These are phyloP conservation scores for Phytophthora melonis DNA, from an alignment of 352 stramenopile genomes.

Conservation along the genomic window DNA sequence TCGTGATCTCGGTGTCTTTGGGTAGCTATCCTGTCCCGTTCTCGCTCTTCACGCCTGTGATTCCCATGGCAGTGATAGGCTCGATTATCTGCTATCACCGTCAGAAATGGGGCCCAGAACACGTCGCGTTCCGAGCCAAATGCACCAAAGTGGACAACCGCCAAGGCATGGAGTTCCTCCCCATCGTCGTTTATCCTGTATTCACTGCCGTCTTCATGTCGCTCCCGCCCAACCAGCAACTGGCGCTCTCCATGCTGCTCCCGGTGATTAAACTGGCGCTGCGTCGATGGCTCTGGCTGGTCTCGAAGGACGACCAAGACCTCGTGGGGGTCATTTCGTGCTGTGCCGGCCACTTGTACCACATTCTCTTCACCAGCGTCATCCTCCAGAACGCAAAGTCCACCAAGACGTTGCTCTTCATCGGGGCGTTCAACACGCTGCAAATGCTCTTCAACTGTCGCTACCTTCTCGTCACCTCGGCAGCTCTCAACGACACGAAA, in stretches of 20 bases:
- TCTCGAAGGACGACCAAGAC: slow-evolving; percentile 41
- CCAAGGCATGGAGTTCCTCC: slow-evolving; percentile 26
- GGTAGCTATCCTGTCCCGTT: slow-evolving; percentile 28
- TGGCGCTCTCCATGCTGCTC: slow-evolving; percentile 44
- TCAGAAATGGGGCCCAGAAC: neutral
- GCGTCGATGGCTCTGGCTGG: slow-evolving; percentile 22
- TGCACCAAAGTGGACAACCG: slow-evolving; percentile 32
- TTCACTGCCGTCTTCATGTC: slow-evolving; percentile 47
- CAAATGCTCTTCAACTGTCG: slow-evolving; percentile 46
- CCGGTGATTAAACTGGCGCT: slow-evolving; percentile 43
- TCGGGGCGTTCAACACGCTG: slow-evolving; percentile 32
- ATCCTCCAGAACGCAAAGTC: slow-evolving; percentile 58
- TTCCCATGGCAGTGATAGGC: slow-evolving; percentile 7
- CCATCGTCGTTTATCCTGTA: slow-evolving; percentile 47
- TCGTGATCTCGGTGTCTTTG: slow-evolving; percentile 6
- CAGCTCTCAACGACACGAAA: neutral
- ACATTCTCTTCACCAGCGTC: slow-evolving; percentile 51
- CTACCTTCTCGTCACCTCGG: slow-evolving; percentile 14
- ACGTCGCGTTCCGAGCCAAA: neutral
- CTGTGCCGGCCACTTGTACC: slow-evolving; percentile 48
- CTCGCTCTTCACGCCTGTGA: slow-evolving; percentile 14
- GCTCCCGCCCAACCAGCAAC: slow-evolving; percentile 36
- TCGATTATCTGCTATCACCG: neutral
- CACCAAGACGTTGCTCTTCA: slow-evolving; percentile 31
- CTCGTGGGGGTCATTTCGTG: slow-evolving; percentile 38